Conservation (phyloP, 768 basidiomycete species). For the Suillus variegatus region DNA sequence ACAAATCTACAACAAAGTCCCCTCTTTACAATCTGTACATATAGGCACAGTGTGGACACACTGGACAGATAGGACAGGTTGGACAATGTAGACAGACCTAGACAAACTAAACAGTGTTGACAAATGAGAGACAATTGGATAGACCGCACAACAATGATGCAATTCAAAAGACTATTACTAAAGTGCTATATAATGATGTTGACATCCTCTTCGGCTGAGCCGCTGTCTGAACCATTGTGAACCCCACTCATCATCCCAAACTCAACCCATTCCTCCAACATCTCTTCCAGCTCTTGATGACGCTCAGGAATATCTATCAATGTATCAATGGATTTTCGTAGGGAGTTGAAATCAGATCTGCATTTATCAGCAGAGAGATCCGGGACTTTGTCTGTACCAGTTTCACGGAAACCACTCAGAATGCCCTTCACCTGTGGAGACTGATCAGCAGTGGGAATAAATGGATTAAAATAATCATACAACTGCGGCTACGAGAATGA, state of each 20-base stretch:
- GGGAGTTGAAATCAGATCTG: neutral
- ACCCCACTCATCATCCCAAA: neutral
- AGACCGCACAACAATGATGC: neutral
- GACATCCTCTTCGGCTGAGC: neutral
- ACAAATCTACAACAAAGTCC: neutral
- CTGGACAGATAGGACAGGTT: neutral
- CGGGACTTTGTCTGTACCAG: neutral
- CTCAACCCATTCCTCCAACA: neutral
- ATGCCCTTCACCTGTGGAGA: neutral
- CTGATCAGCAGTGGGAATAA: neutral
- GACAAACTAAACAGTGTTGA: neutral
- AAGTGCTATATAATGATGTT: neutral
- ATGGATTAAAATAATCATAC: neutral
- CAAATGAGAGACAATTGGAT: neutral
- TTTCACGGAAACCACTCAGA: neutral
- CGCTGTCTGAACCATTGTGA: neutral
- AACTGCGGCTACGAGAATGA: neutral
- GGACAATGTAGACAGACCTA: neutral
- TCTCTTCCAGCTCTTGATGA: neutral
- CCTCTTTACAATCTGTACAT: conserved; percentile 1
- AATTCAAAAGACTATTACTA: neutral
- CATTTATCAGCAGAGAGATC: neutral
- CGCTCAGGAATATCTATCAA: neutral
- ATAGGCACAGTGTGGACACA: neutral
- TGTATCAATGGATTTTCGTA: neutral